These are phyloP conservation scores for Coemansia sp. DNA, from an alignment of 192 early-diverging fungal genomes.

Conservation along the genomic window DNA sequence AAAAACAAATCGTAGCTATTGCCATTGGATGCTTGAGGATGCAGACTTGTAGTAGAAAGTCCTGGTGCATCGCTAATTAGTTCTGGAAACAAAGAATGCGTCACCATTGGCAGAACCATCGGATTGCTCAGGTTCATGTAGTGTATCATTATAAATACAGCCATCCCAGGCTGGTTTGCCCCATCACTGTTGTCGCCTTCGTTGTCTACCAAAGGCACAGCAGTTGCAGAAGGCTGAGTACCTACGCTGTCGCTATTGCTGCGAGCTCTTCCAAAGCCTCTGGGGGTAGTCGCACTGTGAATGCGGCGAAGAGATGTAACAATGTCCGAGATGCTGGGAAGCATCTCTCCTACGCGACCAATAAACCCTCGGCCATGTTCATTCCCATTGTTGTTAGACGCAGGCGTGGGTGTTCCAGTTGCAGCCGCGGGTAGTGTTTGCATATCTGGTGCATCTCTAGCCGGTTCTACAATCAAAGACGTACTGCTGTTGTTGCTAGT, in stretches of 20 bases:
- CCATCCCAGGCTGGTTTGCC: slow-evolving; percentile 19
- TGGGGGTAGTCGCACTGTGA: slow-evolving; percentile 3
- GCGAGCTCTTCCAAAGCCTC: neutral
- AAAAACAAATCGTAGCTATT: slow-evolving; percentile 48
- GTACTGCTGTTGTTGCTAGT: slow-evolving; percentile 3
- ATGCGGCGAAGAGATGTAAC: slow-evolving; percentile 11
- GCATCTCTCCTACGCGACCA: slow-evolving; percentile 5
- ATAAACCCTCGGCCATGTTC: neutral
- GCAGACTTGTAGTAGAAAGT: neutral
- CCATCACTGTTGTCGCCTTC: neutral
- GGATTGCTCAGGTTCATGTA: slow-evolving; percentile 42
- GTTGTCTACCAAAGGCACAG: neutral
- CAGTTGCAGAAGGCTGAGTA: slow-evolving; percentile 4
- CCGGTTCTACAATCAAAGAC: slow-evolving; percentile 7
- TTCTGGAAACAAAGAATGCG: slow-evolving; percentile 42
- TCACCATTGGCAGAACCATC: slow-evolving; percentile 34
- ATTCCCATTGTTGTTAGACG: slow-evolving; percentile 2
- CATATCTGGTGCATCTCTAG: neutral
- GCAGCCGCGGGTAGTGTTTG: neutral
- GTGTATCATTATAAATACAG: slow-evolving; percentile 42
- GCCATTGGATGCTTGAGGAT: neutral
- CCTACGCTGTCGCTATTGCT: neutral
- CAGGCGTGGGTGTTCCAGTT: neutral
- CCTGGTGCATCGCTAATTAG: slow-evolving; percentile 8
- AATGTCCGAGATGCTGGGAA: slow-evolving; percentile 5